Percentiles rank a stretch among this genome's conserved stretches.
Evolutionary conservation across 1,139 yeast genomes (phyloP).

Genomic region (Zygosaccharomyces pseudobailii): DNA sequence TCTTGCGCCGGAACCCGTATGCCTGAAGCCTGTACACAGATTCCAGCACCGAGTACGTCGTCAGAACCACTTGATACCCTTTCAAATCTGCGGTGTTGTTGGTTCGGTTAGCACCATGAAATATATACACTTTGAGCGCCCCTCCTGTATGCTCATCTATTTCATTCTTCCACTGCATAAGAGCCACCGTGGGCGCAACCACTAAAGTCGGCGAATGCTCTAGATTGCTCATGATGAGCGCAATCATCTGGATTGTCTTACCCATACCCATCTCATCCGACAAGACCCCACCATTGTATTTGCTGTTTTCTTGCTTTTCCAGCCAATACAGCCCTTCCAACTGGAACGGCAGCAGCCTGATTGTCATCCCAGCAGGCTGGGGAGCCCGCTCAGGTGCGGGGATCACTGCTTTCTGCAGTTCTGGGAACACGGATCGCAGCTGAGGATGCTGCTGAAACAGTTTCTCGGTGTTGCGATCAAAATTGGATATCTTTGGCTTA

Average conservation of each 20-base stretch:
- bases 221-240: conserved; percentile 67
- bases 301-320: conserved; percentile 67
- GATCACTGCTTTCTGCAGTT: conserved; percentile 47
- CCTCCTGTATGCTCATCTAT: conserved; percentile 79
- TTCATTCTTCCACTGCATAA: conserved; percentile 97
- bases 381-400: conserved; percentile 55
- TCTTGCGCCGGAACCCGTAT: conserved; percentile 75
- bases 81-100: conserved; percentile 50
- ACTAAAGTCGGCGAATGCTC: conserved; percentile 73
- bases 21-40: conserved; percentile 78
- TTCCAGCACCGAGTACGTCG: conserved; percentile 89
- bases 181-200: conserved; percentile 95
- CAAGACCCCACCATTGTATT: conserved; percentile 81
- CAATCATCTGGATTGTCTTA: conserved; percentile 92
- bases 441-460: conserved; percentile 76
- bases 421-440: conserved; percentile 64
- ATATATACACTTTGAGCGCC: conserved; percentile 59
- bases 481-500: conserved; percentile 52
- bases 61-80: conserved; percentile 74
- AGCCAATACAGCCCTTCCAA: conserved; percentile 92
- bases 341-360: conserved; percentile 81
- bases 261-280: conserved; percentile 99
- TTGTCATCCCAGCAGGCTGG: conserved; percentile 77
- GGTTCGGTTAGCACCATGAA: conserved; percentile 80
- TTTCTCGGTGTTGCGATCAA: conserved; percentile 58